Percentiles rank a stretch among this genome's conserved stretches.
phyloP scores from a whole-genome alignment of 2,329 filamentous ascomycete genomes.

The Penicillium sp. region DNA sequence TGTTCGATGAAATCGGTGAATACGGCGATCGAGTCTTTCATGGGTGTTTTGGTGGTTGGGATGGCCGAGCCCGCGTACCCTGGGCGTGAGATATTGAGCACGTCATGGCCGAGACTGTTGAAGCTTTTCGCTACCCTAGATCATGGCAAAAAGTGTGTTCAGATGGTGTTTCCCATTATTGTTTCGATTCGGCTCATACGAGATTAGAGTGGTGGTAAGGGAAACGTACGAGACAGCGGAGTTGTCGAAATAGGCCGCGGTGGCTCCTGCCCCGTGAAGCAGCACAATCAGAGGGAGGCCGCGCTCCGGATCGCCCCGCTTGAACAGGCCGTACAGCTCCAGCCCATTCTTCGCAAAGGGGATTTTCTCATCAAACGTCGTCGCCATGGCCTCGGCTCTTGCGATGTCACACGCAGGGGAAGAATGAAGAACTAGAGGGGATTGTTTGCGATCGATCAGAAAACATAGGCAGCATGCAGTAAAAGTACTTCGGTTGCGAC shows the following conservation, averaged over 20 bases:
- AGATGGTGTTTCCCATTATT: not conserved
- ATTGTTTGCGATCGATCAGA: too few species aligned
- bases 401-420: not conserved
- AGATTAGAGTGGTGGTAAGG: too few species aligned
- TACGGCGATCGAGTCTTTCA: slow-evolving; percentile 15
- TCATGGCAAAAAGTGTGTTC: not conserved
- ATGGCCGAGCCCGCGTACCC: slow-evolving; percentile 16
- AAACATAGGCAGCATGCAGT: too few species aligned
- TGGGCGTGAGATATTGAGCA: slow-evolving; percentile 18
- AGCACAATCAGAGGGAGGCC: slow-evolving; percentile 12
- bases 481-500: not conserved
- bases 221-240: slow-evolving; percentile 15
- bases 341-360: slow-evolving; percentile 11
- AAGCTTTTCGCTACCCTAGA: slow-evolving; percentile 12
- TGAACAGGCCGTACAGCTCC: slow-evolving; percentile 13
- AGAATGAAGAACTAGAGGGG: not conserved
- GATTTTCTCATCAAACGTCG: slow-evolving; percentile 15
- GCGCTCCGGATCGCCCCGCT: slow-evolving; percentile 11
- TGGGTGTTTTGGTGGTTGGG: slow-evolving; percentile 14
- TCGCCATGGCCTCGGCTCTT: slow-evolving; percentile 4
- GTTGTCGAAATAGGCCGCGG: slow-evolving; percentile 19
- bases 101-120: slow-evolving; percentile 16
- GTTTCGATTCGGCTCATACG: too few species aligned
- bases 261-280: slow-evolving; percentile 18
- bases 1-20: slow-evolving; percentile 17